These are phyloP conservation scores for Brachypodium distachyon DNA, from an alignment of 202 grass and related monocot species.

Conservation along the genomic window DNA sequence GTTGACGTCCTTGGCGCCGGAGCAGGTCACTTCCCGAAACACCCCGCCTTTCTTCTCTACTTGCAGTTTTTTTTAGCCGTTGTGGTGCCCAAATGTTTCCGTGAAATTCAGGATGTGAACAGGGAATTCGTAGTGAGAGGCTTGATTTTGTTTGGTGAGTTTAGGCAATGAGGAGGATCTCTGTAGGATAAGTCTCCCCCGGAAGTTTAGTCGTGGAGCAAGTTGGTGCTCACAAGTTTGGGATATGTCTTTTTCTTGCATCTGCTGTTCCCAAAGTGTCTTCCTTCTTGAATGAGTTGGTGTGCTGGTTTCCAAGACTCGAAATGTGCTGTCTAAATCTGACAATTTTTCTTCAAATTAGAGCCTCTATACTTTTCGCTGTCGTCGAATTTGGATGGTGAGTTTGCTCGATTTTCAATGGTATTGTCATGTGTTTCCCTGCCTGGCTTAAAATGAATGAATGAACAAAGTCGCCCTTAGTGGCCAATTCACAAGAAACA, in stretches of 20 bases:
- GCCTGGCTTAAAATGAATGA: not conserved
- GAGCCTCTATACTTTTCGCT: too few relatives aligned
- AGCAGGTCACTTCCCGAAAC: not conserved
- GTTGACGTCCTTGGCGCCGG: not conserved
- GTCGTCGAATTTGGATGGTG: too few relatives aligned
- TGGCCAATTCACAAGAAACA: not conserved
- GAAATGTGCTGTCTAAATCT: too few relatives aligned
- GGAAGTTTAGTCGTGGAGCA: not conserved
- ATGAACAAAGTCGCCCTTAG: not conserved
- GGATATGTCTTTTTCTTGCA: conserved; percentile 42
- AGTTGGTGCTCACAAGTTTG: conserved; percentile 17
- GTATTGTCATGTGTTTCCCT: not conserved
- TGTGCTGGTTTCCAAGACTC: not conserved
- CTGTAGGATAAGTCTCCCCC: not conserved
- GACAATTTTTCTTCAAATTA: not conserved
- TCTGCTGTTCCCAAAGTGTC: not conserved
- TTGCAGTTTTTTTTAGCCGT: not conserved
- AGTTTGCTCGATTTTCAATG: not conserved
- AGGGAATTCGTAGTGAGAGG: not conserved
- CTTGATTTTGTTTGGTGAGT: not conserved
- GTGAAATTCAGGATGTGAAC: not conserved
- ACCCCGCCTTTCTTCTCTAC: not conserved
- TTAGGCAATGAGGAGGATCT: not conserved
- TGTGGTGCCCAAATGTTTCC: not conserved
- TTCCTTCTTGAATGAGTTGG: not conserved